These are phyloP conservation scores for Corchorus capsularis DNA, from an alignment of 345 rosid species.

Conservation along the genomic window DNA sequence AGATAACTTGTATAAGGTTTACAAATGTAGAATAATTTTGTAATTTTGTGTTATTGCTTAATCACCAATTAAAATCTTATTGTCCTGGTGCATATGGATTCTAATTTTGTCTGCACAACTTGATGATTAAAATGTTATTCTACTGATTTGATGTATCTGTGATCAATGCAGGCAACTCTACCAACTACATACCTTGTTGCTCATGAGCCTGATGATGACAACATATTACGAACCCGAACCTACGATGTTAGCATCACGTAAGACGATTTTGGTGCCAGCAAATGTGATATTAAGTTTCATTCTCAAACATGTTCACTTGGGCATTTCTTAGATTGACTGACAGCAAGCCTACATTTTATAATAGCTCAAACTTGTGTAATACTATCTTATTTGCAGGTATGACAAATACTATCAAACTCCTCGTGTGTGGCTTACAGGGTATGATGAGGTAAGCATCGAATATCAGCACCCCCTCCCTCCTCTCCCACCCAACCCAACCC, in stretches of 20 bases:
- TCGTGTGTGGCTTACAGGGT: constrained; percentile 93
- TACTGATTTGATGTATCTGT: background rate
- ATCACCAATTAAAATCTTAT: background rate
- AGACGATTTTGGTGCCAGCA: constrained; percentile 22
- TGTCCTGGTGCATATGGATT: constrained; percentile 1
- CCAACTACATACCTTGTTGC: constrained; percentile 74
- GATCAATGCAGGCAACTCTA: constrained; percentile 73
- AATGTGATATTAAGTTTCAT: background rate
- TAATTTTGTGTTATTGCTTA: background rate
- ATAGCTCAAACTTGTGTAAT: constrained; percentile 8
- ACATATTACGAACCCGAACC: constrained; percentile 89
- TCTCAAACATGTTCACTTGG: background rate
- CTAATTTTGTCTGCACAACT: background rate
- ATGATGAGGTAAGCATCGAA: constrained; percentile 68
- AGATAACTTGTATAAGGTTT: background rate
- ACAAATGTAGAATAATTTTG: background rate
- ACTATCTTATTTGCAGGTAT: constrained; percentile 50
- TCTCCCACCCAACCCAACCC: background rate
- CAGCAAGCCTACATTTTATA: background rate
- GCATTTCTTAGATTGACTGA: background rate
- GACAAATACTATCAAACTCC: constrained; percentile 95
- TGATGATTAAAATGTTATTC: background rate
- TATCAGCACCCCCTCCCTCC: background rate
- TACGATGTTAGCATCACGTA: constrained; percentile 99
- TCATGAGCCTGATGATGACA: constrained; percentile 89